Conservation (phyloP, 164 flowering plant species). For the Malania oleifera region DNA sequence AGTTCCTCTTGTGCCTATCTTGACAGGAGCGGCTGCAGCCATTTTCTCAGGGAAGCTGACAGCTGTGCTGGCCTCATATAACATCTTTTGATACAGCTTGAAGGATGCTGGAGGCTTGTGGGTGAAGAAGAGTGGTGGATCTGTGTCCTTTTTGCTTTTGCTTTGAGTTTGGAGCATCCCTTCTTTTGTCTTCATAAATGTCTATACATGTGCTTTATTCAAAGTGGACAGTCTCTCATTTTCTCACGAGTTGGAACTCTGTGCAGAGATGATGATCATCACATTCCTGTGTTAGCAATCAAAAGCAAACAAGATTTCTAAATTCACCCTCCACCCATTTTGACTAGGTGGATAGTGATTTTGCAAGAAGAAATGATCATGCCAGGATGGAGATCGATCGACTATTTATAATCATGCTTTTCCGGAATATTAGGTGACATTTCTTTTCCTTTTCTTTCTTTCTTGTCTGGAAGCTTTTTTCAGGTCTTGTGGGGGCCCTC, state of each 20-base stretch:
- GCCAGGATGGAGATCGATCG: too few relatives aligned
- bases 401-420: too few relatives aligned
- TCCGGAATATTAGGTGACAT: too few relatives aligned
- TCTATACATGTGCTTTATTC: not conserved
- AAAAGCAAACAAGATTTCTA: not conserved
- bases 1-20: conserved; percentile 30
- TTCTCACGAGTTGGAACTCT: not conserved
- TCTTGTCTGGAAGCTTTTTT: too few relatives aligned
- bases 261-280: not conserved
- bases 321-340: not conserved
- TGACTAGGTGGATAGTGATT: not conserved
- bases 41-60: conserved; percentile 10
- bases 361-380: not conserved
- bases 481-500: too few relatives aligned
- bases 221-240: not conserved
- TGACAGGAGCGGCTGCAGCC: conserved; percentile 18
- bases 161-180: not conserved
- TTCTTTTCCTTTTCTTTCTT: too few relatives aligned
- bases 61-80: conserved; percentile 1
- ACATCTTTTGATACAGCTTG: not conserved
- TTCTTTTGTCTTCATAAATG: not conserved
- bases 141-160: not conserved
- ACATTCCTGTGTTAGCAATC: not conserved
- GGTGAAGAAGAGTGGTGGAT: not conserved
- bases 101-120: not conserved